phyloP scores from a whole-genome alignment of 2,329 filamentous ascomycete genomes.

The Aspergillus fumigatus region DNA sequence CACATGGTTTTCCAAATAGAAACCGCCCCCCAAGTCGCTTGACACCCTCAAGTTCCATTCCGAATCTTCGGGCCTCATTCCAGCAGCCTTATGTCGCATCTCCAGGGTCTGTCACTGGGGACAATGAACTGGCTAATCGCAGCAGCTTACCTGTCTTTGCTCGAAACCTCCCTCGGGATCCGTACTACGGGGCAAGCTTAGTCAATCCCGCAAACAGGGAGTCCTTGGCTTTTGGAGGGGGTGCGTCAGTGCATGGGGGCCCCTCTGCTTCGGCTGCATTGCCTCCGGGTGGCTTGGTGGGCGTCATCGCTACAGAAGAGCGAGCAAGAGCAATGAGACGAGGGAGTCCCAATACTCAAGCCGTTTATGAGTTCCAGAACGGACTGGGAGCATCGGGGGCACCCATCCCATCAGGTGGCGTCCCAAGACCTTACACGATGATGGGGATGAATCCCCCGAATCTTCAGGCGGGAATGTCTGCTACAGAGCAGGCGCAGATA shows the following conservation, averaged over 20 bases:
- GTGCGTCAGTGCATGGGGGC: constrained; percentile 41
- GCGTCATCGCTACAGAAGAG: constrained; percentile 83
- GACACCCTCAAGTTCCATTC: constrained; percentile 62
- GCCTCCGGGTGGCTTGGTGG: constrained; percentile 75
- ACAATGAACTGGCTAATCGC: constrained; percentile 37
- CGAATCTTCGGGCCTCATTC: constrained; percentile 61
- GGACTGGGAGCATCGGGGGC: constrained; percentile 25
- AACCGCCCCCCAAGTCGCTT: constrained; percentile 68
- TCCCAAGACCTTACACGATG: constrained; percentile 38
- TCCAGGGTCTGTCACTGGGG: constrained; percentile 55
- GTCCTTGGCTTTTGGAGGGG: constrained; percentile 65
- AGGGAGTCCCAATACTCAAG: constrained; percentile 68
- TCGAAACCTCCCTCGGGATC: constrained; percentile 74
- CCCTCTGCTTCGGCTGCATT: constrained; percentile 35
- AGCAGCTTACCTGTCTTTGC: constrained; percentile 74
- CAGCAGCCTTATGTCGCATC: constrained; percentile 45
- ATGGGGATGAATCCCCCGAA: constrained; percentile 25
- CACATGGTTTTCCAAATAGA: constrained; percentile 81
- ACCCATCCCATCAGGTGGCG: constrained; percentile 21
- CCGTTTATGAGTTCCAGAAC: constrained; percentile 35
- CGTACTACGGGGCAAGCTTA: constrained; percentile 74
- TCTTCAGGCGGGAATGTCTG: constrained; percentile 41
- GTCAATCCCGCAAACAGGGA: constrained; percentile 70
- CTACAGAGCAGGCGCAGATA: constrained; percentile 68
- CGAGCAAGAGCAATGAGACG: constrained; percentile 70